phyloP scores from a whole-genome alignment of 352 stramenopile genomes.

The Phytophthora macrochlamydospora region DNA sequence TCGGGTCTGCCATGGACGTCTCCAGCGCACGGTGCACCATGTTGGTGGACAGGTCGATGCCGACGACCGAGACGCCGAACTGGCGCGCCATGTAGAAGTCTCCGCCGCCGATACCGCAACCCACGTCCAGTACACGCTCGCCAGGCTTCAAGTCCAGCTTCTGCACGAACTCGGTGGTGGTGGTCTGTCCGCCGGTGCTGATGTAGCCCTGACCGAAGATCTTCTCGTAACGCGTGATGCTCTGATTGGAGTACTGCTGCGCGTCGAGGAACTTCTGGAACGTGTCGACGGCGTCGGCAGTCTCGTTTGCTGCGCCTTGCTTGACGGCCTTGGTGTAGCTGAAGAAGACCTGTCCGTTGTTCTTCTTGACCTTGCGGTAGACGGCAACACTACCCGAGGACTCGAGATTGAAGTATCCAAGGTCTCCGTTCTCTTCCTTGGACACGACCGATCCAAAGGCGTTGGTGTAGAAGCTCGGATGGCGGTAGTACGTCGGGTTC shows the following conservation, averaged over 20 bases:
- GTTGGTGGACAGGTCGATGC: slow-evolving; percentile 78
- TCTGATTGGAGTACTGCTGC: slow-evolving; percentile 74
- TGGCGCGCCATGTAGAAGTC: slow-evolving; percentile 92
- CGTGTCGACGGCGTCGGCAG: slow-evolving; percentile 42
- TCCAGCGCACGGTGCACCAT: slow-evolving; percentile 79
- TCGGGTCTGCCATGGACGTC: slow-evolving; percentile 53
- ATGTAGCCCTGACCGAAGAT: slow-evolving; percentile 80
- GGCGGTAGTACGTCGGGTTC: slow-evolving; percentile 75
- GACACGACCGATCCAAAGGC: slow-evolving; percentile 57
- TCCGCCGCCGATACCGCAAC: slow-evolving; percentile 91
- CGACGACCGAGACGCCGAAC: slow-evolving; percentile 79
- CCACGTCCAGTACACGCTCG: slow-evolving; percentile 88
- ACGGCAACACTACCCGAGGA: slow-evolving; percentile 65
- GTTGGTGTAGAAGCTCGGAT: slow-evolving; percentile 67
- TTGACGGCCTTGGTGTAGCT: slow-evolving; percentile 66
- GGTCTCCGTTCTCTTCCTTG: slow-evolving; percentile 38
- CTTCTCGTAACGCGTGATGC: slow-evolving; percentile 77
- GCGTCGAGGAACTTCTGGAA: slow-evolving; percentile 79
- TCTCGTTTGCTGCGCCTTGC: slow-evolving; percentile 16
- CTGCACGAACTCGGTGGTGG: slow-evolving; percentile 73
- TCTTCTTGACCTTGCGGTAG: slow-evolving; percentile 83
- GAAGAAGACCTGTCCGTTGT: slow-evolving; percentile 84
- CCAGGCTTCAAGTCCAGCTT: slow-evolving; percentile 65
- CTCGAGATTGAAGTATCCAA: slow-evolving; percentile 70
- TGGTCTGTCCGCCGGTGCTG: slow-evolving; percentile 66